Evolutionary conservation across 495 filamentous ascomycete species (phyloP), one percentile per base, ranked within the genome.

Genomic region (Penicillium subrubescens): DNA sequence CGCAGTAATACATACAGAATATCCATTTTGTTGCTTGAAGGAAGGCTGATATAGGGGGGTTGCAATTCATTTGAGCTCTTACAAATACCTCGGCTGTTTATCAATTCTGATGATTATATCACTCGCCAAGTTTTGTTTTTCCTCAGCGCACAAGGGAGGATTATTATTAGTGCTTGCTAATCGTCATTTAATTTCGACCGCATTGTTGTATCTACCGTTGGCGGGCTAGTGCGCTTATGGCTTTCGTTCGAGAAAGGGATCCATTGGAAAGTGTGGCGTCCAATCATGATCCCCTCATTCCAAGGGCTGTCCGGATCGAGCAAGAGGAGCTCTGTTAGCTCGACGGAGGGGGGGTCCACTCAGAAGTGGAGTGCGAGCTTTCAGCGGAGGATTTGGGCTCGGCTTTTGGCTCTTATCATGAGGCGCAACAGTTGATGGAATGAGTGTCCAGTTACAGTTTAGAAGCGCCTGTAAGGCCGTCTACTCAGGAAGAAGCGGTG

Each of bases 401-500:
- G 56, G 56, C 56, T 44, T 58, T 58, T 58, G 56, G 29, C 56
- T 41, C 21, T 44, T 56, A 56, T 56, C 53, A 21, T 56, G 48
- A 25, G 48, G 48, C 27, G 48, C 25, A 52, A 52, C 8, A 33
- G 25, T 17, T 31, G 48, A 52, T 29, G 14, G 29, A 29, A 51
- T 31, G 25, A 52, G 31, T 10, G 25, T 14, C 14, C 3, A 21
- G 25, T 54, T 54, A 54, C 51, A 54, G 51, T 29, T 52, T 52
- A 11, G 14, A 1, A 8, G 31, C 25, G 31, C 27, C 50, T 34
- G 31, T 37, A 56, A 23, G 53, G 53, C 53, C 31, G 4, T 52
- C 48, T 52, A 31, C 48, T 0, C 8, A 31, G 23, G 25, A n/a
- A 15, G 14, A 6, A 41, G 37, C 37, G 48, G 48, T 52, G 48